Conservation (phyloP, 352 stramenopile genomes). For the Thraustochytrium sp. region DNA sequence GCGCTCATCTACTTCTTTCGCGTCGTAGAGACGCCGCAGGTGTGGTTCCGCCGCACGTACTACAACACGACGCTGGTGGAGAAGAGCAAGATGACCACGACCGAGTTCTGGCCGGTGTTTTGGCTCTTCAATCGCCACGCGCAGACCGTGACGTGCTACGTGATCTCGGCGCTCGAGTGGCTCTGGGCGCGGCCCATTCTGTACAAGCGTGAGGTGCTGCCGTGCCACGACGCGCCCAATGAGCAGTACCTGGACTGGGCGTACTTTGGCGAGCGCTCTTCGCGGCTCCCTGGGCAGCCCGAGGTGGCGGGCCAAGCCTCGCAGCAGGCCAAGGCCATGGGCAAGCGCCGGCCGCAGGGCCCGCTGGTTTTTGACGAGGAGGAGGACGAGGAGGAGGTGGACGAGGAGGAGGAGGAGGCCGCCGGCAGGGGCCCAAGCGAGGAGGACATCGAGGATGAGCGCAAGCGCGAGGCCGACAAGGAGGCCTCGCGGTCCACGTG, state of each 20-base stretch:
- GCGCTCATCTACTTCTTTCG: constrained; percentile 35
- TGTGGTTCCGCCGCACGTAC: constrained; percentile 42
- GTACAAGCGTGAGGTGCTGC: constrained; percentile 32
- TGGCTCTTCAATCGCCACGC: constrained; percentile 47
- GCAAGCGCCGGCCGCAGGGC: not conserved
- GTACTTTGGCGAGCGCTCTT: not conserved
- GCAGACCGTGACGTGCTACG: constrained; percentile 46
- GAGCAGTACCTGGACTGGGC: constrained; percentile 44
- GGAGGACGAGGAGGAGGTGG: not conserved
- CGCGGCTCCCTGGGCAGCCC: not conserved
- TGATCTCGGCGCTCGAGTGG: constrained; percentile 44
- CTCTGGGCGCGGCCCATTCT: constrained; percentile 24
- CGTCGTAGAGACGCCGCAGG: constrained; percentile 28
- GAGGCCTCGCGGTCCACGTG: not conserved
- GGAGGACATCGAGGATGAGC: not conserved
- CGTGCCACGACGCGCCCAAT: constrained; percentile 43
- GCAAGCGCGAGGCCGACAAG: not conserved
- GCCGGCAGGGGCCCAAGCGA: not conserved
- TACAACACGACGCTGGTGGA: constrained; percentile 42
- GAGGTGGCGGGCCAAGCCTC: not conserved
- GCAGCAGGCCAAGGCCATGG: too few species aligned
- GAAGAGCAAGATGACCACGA: not conserved
- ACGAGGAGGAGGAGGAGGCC: not conserved
- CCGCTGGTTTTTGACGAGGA: not conserved
- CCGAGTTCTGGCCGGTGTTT: constrained; percentile 46